Evolutionary conservation across 2,329 filamentous ascomycete genomes (phyloP).

Genomic region (Ophiobolus disseminans): DNA sequence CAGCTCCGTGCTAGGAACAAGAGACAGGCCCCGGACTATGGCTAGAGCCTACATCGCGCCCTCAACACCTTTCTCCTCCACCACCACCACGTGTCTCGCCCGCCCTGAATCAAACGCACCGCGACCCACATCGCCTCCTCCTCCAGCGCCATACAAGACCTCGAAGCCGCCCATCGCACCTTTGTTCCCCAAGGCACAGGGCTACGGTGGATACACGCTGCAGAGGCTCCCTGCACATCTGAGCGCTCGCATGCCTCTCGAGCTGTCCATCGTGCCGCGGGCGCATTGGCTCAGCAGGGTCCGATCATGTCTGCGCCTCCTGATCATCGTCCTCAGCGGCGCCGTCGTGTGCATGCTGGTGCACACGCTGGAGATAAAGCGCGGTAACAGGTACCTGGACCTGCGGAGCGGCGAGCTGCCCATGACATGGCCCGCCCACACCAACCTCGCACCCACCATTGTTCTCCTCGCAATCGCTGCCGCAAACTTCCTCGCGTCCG

Average conservation of each 20-base stretch:
- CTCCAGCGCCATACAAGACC: conserved; percentile 22
- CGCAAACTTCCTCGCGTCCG: conserved; percentile 44
- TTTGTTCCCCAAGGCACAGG: conserved; percentile 24
- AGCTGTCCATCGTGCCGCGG: conserved; percentile 33
- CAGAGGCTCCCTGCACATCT: conserved; percentile 24
- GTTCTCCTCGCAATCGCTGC: conserved; percentile 43
- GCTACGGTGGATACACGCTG: conserved; percentile 24
- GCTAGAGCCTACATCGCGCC: conserved; percentile 28
- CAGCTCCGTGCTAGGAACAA: conserved; percentile 12
- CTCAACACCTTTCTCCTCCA: conserved; percentile 14
- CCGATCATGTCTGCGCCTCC: conserved; percentile 45
- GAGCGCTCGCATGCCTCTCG: conserved; percentile 38
- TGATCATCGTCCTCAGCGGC: conserved; percentile 47
- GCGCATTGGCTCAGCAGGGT: conserved; percentile 46
- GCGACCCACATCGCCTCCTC: conserved; percentile 15
- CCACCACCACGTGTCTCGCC: conserved; percentile 22
- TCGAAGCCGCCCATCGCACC: conserved; percentile 25
- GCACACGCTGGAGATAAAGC: conserved; percentile 47
- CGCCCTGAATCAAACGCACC: conserved; percentile 7
- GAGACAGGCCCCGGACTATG: conserved; percentile 23
- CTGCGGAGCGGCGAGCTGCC: conserved; percentile 47
- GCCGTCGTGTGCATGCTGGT: conserved; percentile 44
- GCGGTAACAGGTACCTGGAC: conserved; percentile 45
- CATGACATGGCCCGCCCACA: conserved; percentile 48
- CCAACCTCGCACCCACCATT: conserved; percentile 46